Evolutionary conservation across 177 flowering plant genomes (phyloP).

Genomic region (Vitis hybrid): DNA sequence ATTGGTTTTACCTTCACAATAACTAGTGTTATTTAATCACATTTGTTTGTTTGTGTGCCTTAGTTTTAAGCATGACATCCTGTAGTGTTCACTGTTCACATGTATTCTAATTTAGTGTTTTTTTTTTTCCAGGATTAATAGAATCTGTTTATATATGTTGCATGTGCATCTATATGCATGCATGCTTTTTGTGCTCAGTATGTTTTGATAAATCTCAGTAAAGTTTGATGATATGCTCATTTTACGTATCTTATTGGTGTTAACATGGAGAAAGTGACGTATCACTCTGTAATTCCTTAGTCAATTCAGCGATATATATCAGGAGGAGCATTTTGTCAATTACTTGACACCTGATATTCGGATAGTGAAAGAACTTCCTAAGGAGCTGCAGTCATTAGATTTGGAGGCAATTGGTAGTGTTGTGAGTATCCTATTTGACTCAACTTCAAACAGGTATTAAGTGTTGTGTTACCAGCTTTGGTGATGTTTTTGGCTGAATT

Average conservation of each 20-base stretch:
- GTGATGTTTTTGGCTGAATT: conserved; percentile 8
- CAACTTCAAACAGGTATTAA: background rate
- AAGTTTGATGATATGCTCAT: background rate
- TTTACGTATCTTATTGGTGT: conserved; percentile 11
- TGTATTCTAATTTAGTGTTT: no score
- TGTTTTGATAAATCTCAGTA: background rate
- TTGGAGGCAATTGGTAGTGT: conserved; percentile 88
- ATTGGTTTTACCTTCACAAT: no score
- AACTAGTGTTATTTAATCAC: no score
- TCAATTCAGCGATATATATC: conserved; percentile 95
- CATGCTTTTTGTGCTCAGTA: background rate
- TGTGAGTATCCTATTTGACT: conserved; percentile 49
- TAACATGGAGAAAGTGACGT: conserved; percentile 35
- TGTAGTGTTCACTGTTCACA: no score
- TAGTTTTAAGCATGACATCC: no score
- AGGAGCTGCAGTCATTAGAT: conserved; percentile 81
- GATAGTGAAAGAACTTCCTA: conserved; percentile 89
- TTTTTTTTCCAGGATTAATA: no score
- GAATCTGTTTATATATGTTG: no score
- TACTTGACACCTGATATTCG: conserved; percentile 84
- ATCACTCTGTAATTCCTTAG: conserved; percentile 55
- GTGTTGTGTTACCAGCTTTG: background rate
- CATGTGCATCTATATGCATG: no score
- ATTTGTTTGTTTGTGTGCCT: no score
- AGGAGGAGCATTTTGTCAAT: conserved; percentile 87